Evolutionary conservation across 495 filamentous ascomycete species (phyloP).

Genomic region (Aspergillus funiculosus): DNA sequence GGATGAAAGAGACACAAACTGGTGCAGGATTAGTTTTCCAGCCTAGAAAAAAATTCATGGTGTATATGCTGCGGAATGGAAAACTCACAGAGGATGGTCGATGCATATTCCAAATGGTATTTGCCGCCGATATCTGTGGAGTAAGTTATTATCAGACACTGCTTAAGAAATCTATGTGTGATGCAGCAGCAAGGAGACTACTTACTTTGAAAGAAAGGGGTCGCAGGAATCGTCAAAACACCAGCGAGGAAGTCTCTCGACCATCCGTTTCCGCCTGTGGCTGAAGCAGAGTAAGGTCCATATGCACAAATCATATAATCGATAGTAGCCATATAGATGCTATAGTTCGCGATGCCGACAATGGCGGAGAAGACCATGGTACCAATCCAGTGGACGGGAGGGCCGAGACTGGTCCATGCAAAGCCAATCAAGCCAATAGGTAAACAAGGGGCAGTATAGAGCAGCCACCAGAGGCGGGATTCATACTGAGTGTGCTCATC

Average conservation of each 20-base stretch:
- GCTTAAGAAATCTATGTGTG: background rate
- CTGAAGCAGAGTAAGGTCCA: conserved; percentile 65
- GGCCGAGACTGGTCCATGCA: conserved; percentile 56
- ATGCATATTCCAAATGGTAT: conserved; percentile 59
- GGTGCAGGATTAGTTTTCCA: background rate
- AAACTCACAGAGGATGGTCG: conserved; percentile 58
- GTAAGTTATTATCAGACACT: background rate
- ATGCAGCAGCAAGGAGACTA: conserved; percentile 8
- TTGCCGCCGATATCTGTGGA: conserved; percentile 54
- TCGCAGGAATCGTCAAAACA: conserved; percentile 67
- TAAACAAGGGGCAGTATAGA: conserved; percentile 52
- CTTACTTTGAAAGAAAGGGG: conserved; percentile 56
- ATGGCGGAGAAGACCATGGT: conserved; percentile 58
- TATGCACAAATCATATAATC: conserved; percentile 71
- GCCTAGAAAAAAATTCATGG: background rate
- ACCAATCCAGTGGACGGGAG: conserved; percentile 58
- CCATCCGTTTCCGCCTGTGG: conserved; percentile 68
- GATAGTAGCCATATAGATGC: conserved; percentile 70
- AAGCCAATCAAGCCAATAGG: conserved; percentile 59
- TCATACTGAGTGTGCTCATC: conserved; percentile 55
- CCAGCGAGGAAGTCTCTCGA: conserved; percentile 79
- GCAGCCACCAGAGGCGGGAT: conserved; percentile 54
- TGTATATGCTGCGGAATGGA: background rate
- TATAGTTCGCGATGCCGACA: conserved; percentile 64
- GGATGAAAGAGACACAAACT: conserved; percentile 58